Percentiles rank a stretch among this genome's conserved stretches.
These are phyloP conservation scores for Neopestalotiopsis sp. DNA, from an alignment of 2,329 filamentous ascomycete species.

Conservation along the genomic window DNA sequence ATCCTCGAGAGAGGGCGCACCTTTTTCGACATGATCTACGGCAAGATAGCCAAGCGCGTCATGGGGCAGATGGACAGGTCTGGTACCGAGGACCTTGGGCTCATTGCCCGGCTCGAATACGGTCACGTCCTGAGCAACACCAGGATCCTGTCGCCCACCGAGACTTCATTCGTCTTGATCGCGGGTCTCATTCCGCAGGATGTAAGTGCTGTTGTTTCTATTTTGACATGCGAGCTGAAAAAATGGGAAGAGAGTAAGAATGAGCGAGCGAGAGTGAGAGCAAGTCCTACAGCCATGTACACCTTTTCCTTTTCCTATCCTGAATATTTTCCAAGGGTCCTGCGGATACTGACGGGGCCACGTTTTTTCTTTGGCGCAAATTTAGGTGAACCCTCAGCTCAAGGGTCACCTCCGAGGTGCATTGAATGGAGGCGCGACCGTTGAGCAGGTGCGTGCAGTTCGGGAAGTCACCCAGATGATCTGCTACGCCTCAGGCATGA, in stretches of 20 bases:
- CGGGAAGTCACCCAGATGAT: slow-evolving; percentile 49
- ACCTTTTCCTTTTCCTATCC: not conserved
- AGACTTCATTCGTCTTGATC: slow-evolving; percentile 57
- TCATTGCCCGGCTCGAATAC: slow-evolving; percentile 53
- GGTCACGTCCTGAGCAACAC: slow-evolving; percentile 54
- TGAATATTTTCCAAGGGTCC: not conserved
- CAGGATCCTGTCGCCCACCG: slow-evolving; percentile 46
- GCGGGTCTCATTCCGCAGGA: slow-evolving; percentile 57
- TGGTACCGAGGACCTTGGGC: slow-evolving; percentile 55
- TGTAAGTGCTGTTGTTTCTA: slow-evolving; percentile 37
- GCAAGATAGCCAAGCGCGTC: slow-evolving; percentile 51
- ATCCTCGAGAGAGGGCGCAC: slow-evolving; percentile 48
- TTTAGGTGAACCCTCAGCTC: slow-evolving; percentile 54
- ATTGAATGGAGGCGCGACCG: slow-evolving; percentile 53
- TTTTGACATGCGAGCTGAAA: not conserved
- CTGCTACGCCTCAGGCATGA: slow-evolving; percentile 53
- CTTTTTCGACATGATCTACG: slow-evolving; percentile 56
- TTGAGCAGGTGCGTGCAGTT: slow-evolving; percentile 54
- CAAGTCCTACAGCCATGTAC: not conserved
- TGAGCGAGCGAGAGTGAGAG: not conserved
- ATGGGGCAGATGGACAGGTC: slow-evolving; percentile 53
- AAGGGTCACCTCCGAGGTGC: slow-evolving; percentile 58
- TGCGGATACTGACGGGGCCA: slow-evolving; percentile 1
- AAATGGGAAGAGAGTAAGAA: not conserved
- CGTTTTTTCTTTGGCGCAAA: not conserved